Conservation (phyloP, 306 rosid species). For the Inga laurina region DNA sequence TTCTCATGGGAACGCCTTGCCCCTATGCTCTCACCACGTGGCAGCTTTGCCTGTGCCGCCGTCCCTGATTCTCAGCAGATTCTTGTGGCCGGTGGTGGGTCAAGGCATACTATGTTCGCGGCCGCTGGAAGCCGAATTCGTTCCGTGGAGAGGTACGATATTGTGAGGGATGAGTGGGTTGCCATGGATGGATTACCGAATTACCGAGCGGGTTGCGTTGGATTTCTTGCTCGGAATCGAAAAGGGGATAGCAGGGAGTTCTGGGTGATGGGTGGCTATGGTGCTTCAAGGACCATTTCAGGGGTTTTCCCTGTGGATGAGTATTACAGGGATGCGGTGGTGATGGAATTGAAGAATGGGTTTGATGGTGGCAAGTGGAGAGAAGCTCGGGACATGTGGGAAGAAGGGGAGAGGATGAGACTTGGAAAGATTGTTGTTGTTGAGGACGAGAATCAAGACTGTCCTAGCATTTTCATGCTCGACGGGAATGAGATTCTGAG, state of each 20-base stretch:
- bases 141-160: conserved; percentile 71
- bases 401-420: conserved; percentile 55
- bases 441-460: conserved; percentile 37
- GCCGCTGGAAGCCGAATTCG: conserved; percentile 77
- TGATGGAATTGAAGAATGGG: conserved; percentile 55
- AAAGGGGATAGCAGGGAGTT: conserved; percentile 55
- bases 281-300: conserved; percentile 72
- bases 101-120: conserved; percentile 64
- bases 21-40: conserved; percentile 71
- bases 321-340: conserved; percentile 64
- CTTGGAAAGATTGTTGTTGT: conserved; percentile 72
- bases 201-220: conserved; percentile 83
- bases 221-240: conserved; percentile 58
- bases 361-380: conserved; percentile 57
- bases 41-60: conserved; percentile 82
- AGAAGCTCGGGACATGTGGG: conserved; percentile 78
- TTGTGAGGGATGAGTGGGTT: conserved; percentile 63
- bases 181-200: conserved; percentile 68
- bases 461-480: conserved; percentile 74
- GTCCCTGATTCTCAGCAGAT: conserved; percentile 39
- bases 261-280: conserved; percentile 93
- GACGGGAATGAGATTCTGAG: conserved; percentile 70
- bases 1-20: conserved; percentile 60
- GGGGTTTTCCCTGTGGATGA: conserved; percentile 88
- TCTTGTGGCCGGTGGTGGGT: conserved; percentile 87